Conservation (phyloP, 2,329 filamentous ascomycete genomes). For the Teratosphaeriaceae sp. region DNA sequence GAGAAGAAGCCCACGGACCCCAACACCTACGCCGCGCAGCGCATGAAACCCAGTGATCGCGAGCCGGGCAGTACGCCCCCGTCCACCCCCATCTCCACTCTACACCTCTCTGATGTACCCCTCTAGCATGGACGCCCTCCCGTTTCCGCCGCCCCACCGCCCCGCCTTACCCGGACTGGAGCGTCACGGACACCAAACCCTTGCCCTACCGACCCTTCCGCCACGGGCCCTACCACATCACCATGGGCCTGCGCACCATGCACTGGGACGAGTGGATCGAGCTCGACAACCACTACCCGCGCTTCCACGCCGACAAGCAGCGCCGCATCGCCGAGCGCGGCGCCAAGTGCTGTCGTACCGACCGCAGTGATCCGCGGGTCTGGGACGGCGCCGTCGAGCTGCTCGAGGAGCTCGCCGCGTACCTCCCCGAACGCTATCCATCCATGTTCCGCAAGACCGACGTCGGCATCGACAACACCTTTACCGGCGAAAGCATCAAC, state of each 20-base stretch:
- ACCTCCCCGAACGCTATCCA: slow-evolving; percentile 71
- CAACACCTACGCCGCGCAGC: slow-evolving; percentile 15
- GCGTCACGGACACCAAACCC: slow-evolving; percentile 60
- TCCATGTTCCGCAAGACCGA: slow-evolving; percentile 57
- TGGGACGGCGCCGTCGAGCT: slow-evolving; percentile 68
- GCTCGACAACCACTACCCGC: slow-evolving; percentile 70
- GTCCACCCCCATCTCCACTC: neutral
- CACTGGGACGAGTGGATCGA: slow-evolving; percentile 74
- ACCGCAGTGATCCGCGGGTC: slow-evolving; percentile 53
- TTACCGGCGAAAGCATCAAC: slow-evolving; percentile 67
- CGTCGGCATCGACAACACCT: slow-evolving; percentile 62
- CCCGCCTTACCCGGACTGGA: slow-evolving; percentile 61
- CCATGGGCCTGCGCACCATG: slow-evolving; percentile 68
- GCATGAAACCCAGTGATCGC: slow-evolving; percentile 32
- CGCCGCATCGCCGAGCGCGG: slow-evolving; percentile 61
- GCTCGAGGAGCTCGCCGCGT: slow-evolving; percentile 63
- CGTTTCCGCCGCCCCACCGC: slow-evolving; percentile 55
- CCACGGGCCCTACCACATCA: slow-evolving; percentile 69
- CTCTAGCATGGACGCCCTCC: slow-evolving; percentile 50
- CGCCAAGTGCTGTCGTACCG: slow-evolving; percentile 60
- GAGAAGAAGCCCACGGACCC: slow-evolving; percentile 42
- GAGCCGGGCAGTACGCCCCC: slow-evolving; percentile 40
- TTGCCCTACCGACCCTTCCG: slow-evolving; percentile 73
- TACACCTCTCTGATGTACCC: no score
- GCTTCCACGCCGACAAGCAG: slow-evolving; percentile 66